These are phyloP conservation scores for Backusella macrospora DNA, from an alignment of 192 early-diverging fungal genomes.

Conservation along the genomic window DNA sequence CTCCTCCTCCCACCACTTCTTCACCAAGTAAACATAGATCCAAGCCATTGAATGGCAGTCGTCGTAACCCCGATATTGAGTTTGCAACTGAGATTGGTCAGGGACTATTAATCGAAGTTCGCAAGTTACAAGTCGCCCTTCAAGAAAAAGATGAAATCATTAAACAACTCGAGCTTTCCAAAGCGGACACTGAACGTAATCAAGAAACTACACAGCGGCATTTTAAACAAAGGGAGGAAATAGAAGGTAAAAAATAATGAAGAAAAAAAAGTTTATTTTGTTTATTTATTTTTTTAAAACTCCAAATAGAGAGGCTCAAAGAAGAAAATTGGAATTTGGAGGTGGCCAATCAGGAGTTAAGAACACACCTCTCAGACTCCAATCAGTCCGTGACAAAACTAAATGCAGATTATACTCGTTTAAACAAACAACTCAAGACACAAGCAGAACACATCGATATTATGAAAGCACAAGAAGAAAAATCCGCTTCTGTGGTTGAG, in stretches of 20 bases:
- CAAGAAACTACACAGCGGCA: slow-evolving; percentile 41
- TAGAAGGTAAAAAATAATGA: too few relatives aligned
- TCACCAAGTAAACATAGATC: slow-evolving; percentile 31
- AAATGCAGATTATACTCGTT: slow-evolving; percentile 54
- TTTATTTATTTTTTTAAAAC: background rate
- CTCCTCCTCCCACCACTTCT: slow-evolving; percentile 19
- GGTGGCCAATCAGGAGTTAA: slow-evolving; percentile 51
- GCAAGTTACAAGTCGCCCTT: slow-evolving; percentile 43
- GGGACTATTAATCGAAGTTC: slow-evolving; percentile 43
- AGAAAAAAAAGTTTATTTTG: slow-evolving; percentile 14
- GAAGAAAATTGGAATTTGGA: slow-evolving; percentile 58
- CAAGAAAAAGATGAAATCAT: slow-evolving; percentile 47
- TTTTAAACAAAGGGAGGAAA: slow-evolving; percentile 44
- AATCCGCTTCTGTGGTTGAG: slow-evolving; percentile 40
- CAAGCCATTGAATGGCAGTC: slow-evolving; percentile 20
- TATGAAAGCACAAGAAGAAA: slow-evolving; percentile 63
- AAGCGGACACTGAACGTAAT: slow-evolving; percentile 51
- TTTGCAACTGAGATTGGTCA: slow-evolving; percentile 52
- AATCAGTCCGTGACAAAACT: slow-evolving; percentile 44
- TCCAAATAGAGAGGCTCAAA: slow-evolving; percentile 51
- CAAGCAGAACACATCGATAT: slow-evolving; percentile 63
- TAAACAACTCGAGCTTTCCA: slow-evolving; percentile 46
- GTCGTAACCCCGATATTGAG: slow-evolving; percentile 41
- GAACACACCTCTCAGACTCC: slow-evolving; percentile 41
- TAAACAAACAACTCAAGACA: slow-evolving; percentile 50